These are phyloP conservation scores for Leccinum incarnatum DNA, from an alignment of 768 basidiomycete genomes.

Conservation along the genomic window DNA sequence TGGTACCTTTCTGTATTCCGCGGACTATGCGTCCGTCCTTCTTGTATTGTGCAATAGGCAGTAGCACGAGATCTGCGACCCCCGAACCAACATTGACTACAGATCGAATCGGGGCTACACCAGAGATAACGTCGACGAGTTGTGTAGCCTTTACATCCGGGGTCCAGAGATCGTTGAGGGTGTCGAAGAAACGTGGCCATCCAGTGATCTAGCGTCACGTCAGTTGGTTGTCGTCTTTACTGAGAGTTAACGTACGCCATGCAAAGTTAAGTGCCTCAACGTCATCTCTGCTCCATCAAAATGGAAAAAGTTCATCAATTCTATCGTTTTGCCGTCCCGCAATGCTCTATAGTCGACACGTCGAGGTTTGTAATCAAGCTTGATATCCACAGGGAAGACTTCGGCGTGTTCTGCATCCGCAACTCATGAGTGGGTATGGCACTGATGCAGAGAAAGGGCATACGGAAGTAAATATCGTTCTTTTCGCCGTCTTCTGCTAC, in stretches of 20 bases:
- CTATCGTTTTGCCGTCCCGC: conserved; percentile 87
- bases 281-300: conserved; percentile 99
- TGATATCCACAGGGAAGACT: conserved; percentile 91
- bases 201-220: conserved; percentile 73
- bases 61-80: conserved; percentile 90
- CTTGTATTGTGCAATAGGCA: conserved; percentile 96
- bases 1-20: conserved; percentile 92
- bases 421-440: conserved; percentile 4
- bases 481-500: conserved; percentile 30
- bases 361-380: conserved; percentile 97
- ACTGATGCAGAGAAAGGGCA: conserved; percentile 23
- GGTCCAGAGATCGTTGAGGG: conserved; percentile 98
- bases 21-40: conserved; percentile 92
- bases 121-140: conserved; percentile 93
- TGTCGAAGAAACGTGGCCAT: conserved; percentile 86
- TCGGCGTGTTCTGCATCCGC: conserved; percentile 76
- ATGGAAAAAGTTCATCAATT: conserved; percentile 99
- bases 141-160: conserved; percentile 99
- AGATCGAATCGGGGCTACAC: conserved; percentile 93
- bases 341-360: conserved; percentile 93
- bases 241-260: conserved; percentile 65
- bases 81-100: conserved; percentile 97
- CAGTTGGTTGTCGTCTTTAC: conserved; percentile 4
- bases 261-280: conserved; percentile 84
- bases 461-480: conserved; percentile 70